A percentile compares a stretch with the other conserved stretches of the same genome.
These are phyloP conservation scores for Penicillium decumbens DNA, from an alignment of 2,329 filamentous ascomycete species.

Conservation along the genomic window DNA sequence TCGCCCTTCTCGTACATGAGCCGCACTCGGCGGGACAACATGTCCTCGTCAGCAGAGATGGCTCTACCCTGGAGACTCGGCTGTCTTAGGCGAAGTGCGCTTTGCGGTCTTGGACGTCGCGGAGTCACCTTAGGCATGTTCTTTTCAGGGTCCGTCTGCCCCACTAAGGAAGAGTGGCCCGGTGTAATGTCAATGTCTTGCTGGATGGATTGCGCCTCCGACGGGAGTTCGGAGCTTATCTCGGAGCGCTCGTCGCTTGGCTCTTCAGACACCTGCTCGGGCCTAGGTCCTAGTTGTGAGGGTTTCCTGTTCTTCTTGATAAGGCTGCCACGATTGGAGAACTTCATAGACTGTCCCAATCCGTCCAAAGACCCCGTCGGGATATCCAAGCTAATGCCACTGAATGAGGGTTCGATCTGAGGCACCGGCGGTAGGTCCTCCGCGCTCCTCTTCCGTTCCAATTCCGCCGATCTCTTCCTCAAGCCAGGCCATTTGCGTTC, in stretches of 20 bases:
- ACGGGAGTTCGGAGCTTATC: slow-evolving; percentile 3
- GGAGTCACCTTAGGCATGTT: slow-evolving; percentile 23
- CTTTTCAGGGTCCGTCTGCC: slow-evolving; percentile 15
- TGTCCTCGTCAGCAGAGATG: slow-evolving; percentile 61
- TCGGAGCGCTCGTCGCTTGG: slow-evolving; percentile 4
- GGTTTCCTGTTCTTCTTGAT: slow-evolving; percentile 47
- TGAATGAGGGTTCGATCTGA: slow-evolving; percentile 39
- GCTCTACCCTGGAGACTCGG: slow-evolving; percentile 43
- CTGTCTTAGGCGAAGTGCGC: slow-evolving; percentile 37
- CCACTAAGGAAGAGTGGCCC: slow-evolving; percentile 9
- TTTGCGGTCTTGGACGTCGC: slow-evolving; percentile 30
- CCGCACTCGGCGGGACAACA: slow-evolving; percentile 58
- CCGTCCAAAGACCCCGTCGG: slow-evolving; percentile 53
- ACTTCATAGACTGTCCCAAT: slow-evolving; percentile 51
- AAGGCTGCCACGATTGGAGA: slow-evolving; percentile 59
- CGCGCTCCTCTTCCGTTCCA: slow-evolving; percentile 25
- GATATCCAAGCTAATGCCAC: slow-evolving; percentile 52
- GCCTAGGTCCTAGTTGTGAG: slow-evolving; percentile 29
- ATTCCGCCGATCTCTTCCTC: slow-evolving; percentile 33
- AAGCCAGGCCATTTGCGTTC: slow-evolving; percentile 43
- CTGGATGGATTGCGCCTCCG: slow-evolving; percentile 7
- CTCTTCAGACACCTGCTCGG: slow-evolving; percentile 7
- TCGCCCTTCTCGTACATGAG: slow-evolving; percentile 61
- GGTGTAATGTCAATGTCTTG: slow-evolving; percentile 16
- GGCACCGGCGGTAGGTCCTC: slow-evolving; percentile 34